These are phyloP conservation scores for Chaetomiaceae sp. DNA, from an alignment of 2,329 filamentous ascomycete genomes.

Conservation along the genomic window DNA sequence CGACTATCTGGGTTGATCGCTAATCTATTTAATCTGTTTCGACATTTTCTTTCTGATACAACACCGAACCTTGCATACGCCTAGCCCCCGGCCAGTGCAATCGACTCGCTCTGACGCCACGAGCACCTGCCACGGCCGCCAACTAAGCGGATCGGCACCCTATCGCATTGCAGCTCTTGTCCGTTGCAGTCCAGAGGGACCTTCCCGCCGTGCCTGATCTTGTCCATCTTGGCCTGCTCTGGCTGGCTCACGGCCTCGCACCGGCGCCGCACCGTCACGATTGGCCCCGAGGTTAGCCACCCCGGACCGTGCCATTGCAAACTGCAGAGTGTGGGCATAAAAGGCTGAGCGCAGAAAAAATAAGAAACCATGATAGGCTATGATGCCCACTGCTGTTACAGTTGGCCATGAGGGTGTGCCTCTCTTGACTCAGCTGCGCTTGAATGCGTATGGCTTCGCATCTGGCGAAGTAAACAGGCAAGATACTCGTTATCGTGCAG, in stretches of 20 bases:
- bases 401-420: too few species aligned
- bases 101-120: slow-evolving; percentile 13
- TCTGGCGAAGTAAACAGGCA: too few species aligned
- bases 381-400: too few species aligned
- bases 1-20: slow-evolving; percentile 27
- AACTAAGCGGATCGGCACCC: slow-evolving; percentile 14
- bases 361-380: too few species aligned
- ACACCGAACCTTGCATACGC: slow-evolving; percentile 27
- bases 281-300: too few species aligned
- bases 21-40: slow-evolving; percentile 16
- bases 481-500: too few species aligned
- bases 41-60: slow-evolving; percentile 20
- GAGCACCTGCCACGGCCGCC: slow-evolving; percentile 12
- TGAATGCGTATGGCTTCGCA: too few species aligned
- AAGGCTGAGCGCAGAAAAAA: not conserved
- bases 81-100: slow-evolving; percentile 18
- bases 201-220: slow-evolving; percentile 11
- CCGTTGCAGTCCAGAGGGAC: not conserved
- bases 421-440: too few species aligned
- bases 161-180: slow-evolving; percentile 1
- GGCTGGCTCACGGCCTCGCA: not conserved
- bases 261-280: not conserved
- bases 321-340: not conserved
- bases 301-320: too few species aligned
- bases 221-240: slow-evolving; percentile 1